Evolutionary conservation across 768 basidiomycete genomes (phyloP), one percentile per base, ranked within the genome.

Genomic region (Daedaleopsis nitida): DNA sequence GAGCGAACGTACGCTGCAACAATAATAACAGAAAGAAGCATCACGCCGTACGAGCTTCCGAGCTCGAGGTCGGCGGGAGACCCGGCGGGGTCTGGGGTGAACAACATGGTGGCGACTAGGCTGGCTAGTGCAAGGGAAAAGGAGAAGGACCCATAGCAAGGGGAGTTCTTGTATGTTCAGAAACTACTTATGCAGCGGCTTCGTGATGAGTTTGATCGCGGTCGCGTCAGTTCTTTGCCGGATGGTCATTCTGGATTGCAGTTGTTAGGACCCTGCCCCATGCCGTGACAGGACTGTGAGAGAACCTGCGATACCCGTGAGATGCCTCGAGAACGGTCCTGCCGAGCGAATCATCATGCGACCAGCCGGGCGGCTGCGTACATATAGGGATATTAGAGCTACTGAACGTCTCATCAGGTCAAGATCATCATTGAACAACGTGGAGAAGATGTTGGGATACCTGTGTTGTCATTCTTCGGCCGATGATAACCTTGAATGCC

Each of bases 11-110:
- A 66, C 65, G 48, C 51, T 24, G 61, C 51, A n/a, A 58, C 56
- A 21, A 62, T 58, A n/a, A 66, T 42, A 6, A 58, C 60, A 5
- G 61, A 59, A 17, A 66, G 16, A 23, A 66, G 61, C 65, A 66
- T 55, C 13, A 56, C 65, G n/a, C 65, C 65, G 24, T 58, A 58
- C n/a, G 61, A 52, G 38, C 48, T 32, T 14, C 55, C 60, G 27
- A 61, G 60, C 49, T 50, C 55, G 52, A 48, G 52, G 35, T 47
- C 58, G 16, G 58, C 21, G 37, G 39, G 54, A 50, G 53, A 53
- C 16, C 11, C 24, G 32, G 9, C 53, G 21, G 42, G 21, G 24
- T 27, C 38, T 23, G 44, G 23, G 37, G 47, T 9, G 38, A 49
- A 24, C 47, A 34, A 21, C 52, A 54, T 59, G 44, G 34, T 49